Evolutionary conservation across 2,329 filamentous ascomycete genomes (phyloP), one percentile per base, ranked within the genome.

Genomic region (Microsporum canis): DNA sequence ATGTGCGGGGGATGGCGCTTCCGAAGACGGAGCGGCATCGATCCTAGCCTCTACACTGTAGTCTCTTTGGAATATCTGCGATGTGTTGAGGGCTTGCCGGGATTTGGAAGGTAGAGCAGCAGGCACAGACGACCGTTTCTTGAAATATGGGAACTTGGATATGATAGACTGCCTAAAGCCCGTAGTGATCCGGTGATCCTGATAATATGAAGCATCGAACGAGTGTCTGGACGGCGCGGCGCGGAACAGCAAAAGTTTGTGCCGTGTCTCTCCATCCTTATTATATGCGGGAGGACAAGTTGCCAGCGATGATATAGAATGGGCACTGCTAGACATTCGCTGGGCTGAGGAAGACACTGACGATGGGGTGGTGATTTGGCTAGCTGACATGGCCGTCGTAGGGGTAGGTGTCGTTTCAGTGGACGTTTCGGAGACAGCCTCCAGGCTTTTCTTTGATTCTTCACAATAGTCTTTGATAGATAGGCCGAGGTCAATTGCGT

Each of bases 261-360:
- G 71, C 58, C 59, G 57, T 31, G 51, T 49, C 41, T 75, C 72
- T 49, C 63, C 17, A 23, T 23, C 71, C 2, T 72, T 74, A 62
- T 71, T 72, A 59, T 68, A 74, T 3, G 72, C 74, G 3, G 73
- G 75, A 7, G 73, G 74, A 17, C 73, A 71, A 5, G 73, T 76
- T 4, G 73, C 76, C 4, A 71, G 64, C 5, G 74, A 76, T 27
- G 70, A 69, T 31, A 73, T 65, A 43, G 74, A 76, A 43, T 73
- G 72, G 29, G 70, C 67, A 64, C 73, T 75, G 66, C 62, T 72
- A 68, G 27, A 63, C 61, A 64, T 39, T 41, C 57, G 56, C n/a
- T 38, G 70, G 71, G 39, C 68, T 65, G 51, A 74, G 49, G 57
- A 71, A 70, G 59, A 71, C 67, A 36, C 71, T 68, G 49, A 71